Base-by-base conservation (phyloP, 2,329 filamentous ascomycete species). In the Arachnomyces sp. region DNA sequence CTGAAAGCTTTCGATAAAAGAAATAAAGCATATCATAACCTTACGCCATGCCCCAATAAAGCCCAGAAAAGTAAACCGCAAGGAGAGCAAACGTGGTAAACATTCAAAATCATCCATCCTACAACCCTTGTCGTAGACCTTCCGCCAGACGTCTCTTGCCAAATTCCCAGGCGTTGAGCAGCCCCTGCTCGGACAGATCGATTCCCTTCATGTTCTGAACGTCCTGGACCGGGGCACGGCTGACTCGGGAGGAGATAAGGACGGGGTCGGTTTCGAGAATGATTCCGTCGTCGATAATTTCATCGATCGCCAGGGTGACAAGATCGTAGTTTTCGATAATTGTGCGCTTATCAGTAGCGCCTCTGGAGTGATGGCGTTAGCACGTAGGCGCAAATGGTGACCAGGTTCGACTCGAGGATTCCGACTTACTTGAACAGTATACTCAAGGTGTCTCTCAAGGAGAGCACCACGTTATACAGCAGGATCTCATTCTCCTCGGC, bases 251-350 rank as follows among this genome's bases (percentile, higher is more conserved):
- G 36, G 90, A 83, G 50, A 98, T 85, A 56, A 94, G 84, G 48
- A 92, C 90, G 1, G 92, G 89, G 62, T 98, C 92, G 1, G 90
- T 96, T 70, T 98, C 92, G 46, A 98, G 79, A 54, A 98, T 90
- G 60, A 96, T 93, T 45, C 92, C 92, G 58, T 94, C 88, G 65
- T 94, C 88, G 39, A 93, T 79, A 47, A 93, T 90, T 66, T 98
- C 92, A 64, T 98, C 92, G 49, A 98, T 85, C 33, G 89, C 86
- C 39, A 98, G 78, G 11, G 88, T 84, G 47, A 95, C 85, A 15
- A 96, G 77, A 65, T 96, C 92, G 72, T 96, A 98, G 76, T 96
- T 96, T 68, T 98, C 92, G 58, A 96, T 82, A 51, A 96, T 88
- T 43, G 92, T 96, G 51, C 92, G 82, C 76, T 95, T 95, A 71